Evolutionary conservation across 768 basidiomycete species (phyloP), one percentile per base, ranked within the genome.

Genomic region (Hemileccinum impolitum): DNA sequence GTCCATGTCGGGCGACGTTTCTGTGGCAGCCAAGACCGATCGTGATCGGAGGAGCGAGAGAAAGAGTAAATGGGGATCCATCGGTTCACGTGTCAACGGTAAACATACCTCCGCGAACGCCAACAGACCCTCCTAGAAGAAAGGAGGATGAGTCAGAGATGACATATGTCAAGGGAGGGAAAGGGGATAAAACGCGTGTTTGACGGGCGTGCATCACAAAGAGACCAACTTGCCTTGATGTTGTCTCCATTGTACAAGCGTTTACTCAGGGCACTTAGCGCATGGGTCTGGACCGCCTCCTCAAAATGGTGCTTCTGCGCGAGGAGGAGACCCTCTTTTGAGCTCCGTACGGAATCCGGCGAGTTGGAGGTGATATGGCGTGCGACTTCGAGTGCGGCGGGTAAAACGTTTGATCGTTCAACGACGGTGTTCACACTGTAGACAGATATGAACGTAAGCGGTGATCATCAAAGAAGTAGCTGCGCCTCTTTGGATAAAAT

Each of bases 341-440:
- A 85, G 39, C 79, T 75, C 55, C 87, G 85, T 1, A 92, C 83
- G 0, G 90, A 75, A 63, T 92, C 91, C 0, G 90, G 91, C 1
- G 87, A 90, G 57, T 87, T 87, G 19, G 62, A 59, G 14, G 67
- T 67, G 52, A 92, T 82, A 46, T 77, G 70, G 45, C 73, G 67
- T 3, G 91, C 90, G 48, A 81, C 65, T 4, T 71, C 68, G 25
- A 92, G 65, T 3, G 90, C 90, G 8, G 80, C 73, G 6, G 77
- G 55, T 11, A 92, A 57, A 2, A 90, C 78, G 0, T 70, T 57
- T 31, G 63, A 52, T 32, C 72, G 63, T 10, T 82, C 77, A 2
- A 88, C 87, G 10, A 92, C 75, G 44, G 70, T 60, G 66, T 91
- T 93, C 40, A 93, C 82, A 62, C 88, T 87, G 43, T 35, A 17